Conservation (phyloP, 2,329 filamentous ascomycete species). For the Blastomyces gilchristii region DNA sequence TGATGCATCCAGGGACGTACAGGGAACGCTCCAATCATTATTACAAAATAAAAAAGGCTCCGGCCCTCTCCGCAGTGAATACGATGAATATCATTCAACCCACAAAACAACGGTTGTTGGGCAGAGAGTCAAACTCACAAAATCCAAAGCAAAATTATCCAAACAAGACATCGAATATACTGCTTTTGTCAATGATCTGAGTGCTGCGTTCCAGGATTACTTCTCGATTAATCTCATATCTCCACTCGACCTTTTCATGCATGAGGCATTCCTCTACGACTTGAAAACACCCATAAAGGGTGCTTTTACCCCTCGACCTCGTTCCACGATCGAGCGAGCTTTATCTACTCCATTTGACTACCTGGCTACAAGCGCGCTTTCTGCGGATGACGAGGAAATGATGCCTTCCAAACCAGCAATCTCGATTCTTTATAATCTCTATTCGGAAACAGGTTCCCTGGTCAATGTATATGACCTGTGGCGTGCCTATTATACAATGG, state of each 20-base stretch:
- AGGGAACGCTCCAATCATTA: slow-evolving; percentile 41
- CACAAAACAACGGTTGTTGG: slow-evolving; percentile 50
- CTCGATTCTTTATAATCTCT: slow-evolving; percentile 52
- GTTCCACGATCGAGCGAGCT: slow-evolving; percentile 51
- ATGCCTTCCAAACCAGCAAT: slow-evolving; percentile 48
- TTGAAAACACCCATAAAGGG: slow-evolving; percentile 47
- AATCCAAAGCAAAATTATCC: slow-evolving; percentile 45
- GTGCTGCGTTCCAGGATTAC: slow-evolving; percentile 37
- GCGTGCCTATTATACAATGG: slow-evolving; percentile 50
- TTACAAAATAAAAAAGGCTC: slow-evolving; percentile 38
- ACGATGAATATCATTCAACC: slow-evolving; percentile 54
- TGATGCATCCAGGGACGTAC: slow-evolving; percentile 24
- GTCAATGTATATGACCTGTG: slow-evolving; percentile 54
- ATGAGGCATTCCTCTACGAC: slow-evolving; percentile 51
- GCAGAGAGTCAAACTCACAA: slow-evolving; percentile 49
- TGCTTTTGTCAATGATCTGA: slow-evolving; percentile 40
- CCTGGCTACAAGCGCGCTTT: slow-evolving; percentile 41
- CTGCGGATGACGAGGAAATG: slow-evolving; percentile 27
- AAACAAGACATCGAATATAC: slow-evolving; percentile 47
- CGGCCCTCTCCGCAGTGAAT: slow-evolving; percentile 57
- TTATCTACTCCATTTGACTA: slow-evolving; percentile 52
- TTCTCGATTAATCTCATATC: slow-evolving; percentile 39
- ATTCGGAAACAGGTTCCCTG: slow-evolving; percentile 51
- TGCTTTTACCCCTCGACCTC: slow-evolving; percentile 48
- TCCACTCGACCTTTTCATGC: slow-evolving; percentile 43